These are phyloP conservation scores for Linnemannia hyalina DNA, from an alignment of 192 early-diverging fungal genomes.

Conservation along the genomic window DNA sequence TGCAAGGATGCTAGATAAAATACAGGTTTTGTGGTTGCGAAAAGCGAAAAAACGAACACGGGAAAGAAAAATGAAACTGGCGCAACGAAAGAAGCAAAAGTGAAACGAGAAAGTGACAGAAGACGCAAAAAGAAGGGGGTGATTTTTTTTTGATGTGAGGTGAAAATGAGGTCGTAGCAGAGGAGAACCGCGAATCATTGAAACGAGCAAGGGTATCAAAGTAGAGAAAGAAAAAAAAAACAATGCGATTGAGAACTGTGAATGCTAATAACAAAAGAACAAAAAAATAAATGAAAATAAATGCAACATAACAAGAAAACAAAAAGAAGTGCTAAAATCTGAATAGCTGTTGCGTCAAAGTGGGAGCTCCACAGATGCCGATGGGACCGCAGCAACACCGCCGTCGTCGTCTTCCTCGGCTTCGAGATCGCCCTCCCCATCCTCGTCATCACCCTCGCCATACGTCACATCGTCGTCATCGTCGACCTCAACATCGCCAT, in stretches of 20 bases:
- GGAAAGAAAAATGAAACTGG: not conserved
- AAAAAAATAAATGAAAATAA: constrained; percentile 15
- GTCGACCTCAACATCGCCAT: constrained; percentile 50
- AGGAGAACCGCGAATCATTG: not conserved
- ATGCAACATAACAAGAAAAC: constrained; percentile 13
- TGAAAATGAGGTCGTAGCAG: not conserved
- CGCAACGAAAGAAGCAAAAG: not conserved
- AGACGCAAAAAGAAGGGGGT: not conserved
- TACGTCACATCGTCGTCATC: constrained; percentile 56
- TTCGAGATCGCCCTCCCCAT: constrained; percentile 35
- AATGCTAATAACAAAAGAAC: constrained; percentile 17
- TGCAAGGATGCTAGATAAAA: not conserved
- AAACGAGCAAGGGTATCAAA: not conserved
- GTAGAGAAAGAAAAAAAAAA: constrained; percentile 12
- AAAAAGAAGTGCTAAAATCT: constrained; percentile 2
- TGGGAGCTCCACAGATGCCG: constrained; percentile 36
- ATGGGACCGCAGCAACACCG: constrained; percentile 43
- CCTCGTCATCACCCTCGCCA: constrained; percentile 41
- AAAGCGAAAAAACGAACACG: not conserved
- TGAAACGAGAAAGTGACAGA: not conserved
- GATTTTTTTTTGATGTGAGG: not conserved
- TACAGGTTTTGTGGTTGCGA: not conserved
- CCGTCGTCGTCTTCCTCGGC: constrained; percentile 45
- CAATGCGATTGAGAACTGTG: not conserved
- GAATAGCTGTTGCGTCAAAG: constrained; percentile 17